Evolutionary conservation across 192 early-diverging fungal genomes (phyloP).

Genomic region (Umbelopsis isabellina): DNA sequence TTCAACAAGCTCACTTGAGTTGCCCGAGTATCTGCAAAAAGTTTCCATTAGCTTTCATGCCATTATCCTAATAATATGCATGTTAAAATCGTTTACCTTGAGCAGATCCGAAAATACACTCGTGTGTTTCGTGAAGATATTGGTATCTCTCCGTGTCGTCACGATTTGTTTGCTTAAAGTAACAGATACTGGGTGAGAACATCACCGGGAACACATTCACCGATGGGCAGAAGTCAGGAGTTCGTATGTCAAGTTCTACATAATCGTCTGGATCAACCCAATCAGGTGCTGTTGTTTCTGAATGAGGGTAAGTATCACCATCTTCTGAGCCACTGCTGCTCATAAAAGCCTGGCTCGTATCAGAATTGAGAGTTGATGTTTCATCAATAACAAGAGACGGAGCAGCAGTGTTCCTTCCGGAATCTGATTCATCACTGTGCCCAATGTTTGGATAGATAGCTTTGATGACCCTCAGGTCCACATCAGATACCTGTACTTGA

Average conservation of each 20-base stretch:
- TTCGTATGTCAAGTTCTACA: slow-evolving; percentile 43
- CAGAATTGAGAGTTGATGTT: slow-evolving; percentile 4
- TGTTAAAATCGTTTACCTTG: slow-evolving; percentile 37
- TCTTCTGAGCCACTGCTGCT: slow-evolving; percentile 5
- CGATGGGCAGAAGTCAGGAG: slow-evolving; percentile 37
- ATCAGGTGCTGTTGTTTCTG: slow-evolving; percentile 25
- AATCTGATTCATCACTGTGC: background rate
- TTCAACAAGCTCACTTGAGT: slow-evolving; percentile 61
- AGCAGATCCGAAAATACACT: slow-evolving; percentile 44
- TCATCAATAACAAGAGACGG: slow-evolving; percentile 9
- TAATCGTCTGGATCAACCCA: slow-evolving; percentile 63
- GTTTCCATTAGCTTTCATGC: background rate
- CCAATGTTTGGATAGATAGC: slow-evolving; percentile 21
- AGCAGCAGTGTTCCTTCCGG: background rate
- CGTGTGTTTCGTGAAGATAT: slow-evolving; percentile 42
- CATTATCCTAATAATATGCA: background rate
- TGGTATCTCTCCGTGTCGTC: slow-evolving; percentile 41
- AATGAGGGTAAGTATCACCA: background rate
- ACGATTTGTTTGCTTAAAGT: slow-evolving; percentile 43
- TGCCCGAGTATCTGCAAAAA: slow-evolving; percentile 50
- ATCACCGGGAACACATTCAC: slow-evolving; percentile 59
- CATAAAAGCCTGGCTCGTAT: background rate
- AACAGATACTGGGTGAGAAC: slow-evolving; percentile 61
- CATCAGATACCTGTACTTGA: slow-evolving; percentile 41
- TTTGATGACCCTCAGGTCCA: slow-evolving; percentile 41